These are phyloP conservation scores for Glaciozyma martinii DNA, from an alignment of 768 basidiomycete species.

Conservation along the genomic window DNA sequence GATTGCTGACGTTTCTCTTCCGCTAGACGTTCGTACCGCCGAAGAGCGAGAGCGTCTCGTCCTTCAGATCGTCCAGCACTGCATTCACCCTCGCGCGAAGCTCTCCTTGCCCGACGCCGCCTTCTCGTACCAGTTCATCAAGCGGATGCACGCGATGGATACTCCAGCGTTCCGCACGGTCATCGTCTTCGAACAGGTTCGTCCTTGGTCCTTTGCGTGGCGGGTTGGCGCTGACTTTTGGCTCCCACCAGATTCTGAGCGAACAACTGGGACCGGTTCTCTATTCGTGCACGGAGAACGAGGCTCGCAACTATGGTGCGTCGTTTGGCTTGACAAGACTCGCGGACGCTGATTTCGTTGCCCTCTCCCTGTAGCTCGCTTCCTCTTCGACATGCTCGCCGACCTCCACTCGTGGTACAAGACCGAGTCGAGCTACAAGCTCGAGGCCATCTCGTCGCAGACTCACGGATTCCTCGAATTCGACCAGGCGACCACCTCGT, in stretches of 20 bases:
- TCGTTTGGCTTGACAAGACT: not conserved
- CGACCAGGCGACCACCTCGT: slow-evolving; percentile 29
- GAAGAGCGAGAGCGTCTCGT: slow-evolving; percentile 45
- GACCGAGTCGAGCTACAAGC: slow-evolving; percentile 49
- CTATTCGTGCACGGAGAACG: slow-evolving; percentile 90
- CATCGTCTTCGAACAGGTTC: slow-evolving; percentile 71
- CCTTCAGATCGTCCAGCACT: slow-evolving; percentile 63
- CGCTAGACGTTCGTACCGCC: too few relatives aligned
- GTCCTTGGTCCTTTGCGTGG: slow-evolving; percentile 11
- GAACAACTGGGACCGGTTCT: slow-evolving; percentile 70
- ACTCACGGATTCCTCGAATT: slow-evolving; percentile 40
- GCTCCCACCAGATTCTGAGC: slow-evolving; percentile 56
- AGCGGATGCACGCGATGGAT: slow-evolving; percentile 75
- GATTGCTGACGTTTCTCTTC: not conserved
- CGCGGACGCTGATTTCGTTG: too few relatives aligned
- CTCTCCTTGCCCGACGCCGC: slow-evolving; percentile 97
- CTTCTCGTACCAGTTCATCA: slow-evolving; percentile 84
- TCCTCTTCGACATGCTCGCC: slow-evolving; percentile 65
- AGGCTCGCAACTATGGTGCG: slow-evolving; percentile 86
- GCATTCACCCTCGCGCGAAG: slow-evolving; percentile 81
- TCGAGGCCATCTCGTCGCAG: slow-evolving; percentile 58
- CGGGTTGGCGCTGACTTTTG: not conserved
- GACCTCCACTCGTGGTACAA: slow-evolving; percentile 73
- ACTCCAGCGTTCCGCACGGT: slow-evolving; percentile 81
- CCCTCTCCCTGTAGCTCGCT: slow-evolving; percentile 56